Evolutionary conservation across 2,329 filamentous ascomycete species (phyloP), one percentile per base, ranked within the genome.

Genomic region (Colletotrichum sp.): DNA sequence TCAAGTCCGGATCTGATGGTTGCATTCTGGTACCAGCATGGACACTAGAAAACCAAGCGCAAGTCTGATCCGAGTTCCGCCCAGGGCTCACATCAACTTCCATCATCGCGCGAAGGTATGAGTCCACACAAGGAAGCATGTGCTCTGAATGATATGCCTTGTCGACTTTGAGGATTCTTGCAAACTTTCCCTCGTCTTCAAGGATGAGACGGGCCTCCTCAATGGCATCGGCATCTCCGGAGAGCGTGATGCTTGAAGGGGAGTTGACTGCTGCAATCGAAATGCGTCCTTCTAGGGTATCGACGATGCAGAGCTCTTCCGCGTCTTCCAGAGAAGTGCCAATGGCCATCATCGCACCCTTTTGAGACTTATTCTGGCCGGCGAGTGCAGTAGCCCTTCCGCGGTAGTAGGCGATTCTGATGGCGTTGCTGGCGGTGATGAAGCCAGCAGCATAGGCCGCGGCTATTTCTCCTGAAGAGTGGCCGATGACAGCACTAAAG

Each of bases 391-490:
- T 75, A 75, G 59, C 69, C n/a, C 54, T 47, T 6, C 70, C 73
- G 16, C 73, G 73, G 29, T 73, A 64, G 74, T 77, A 80, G 57
- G 75, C 77, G 11, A 80, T 76, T 0, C 72, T 51, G 12, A 81
- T 78, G 6, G 81, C 80, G 27, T 80, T 76, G 4, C 51, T 64
- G 5, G 38, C 15, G 16, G 66, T 68, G 4, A 90, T 67, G 21
- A 83, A 79, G 0, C 87, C 87, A 0, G 86, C 84, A 1, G 87
- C 86, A 74, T 88, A 90, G 0, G 86, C 88, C 0, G 87, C 87
- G 1, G 79, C 86, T 18, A 89, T 88, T 75, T 89, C 87, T 3
- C 87, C 87, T 0, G 84, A 86, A 0, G 86, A 88, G 75, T 89
- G 87, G 4, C 87, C 87, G 4, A 87, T 81, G 0, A 86, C 85